These are phyloP conservation scores for Colletotrichum theobromicola DNA, from an alignment of 2,329 filamentous ascomycete species.

Conservation along the genomic window DNA sequence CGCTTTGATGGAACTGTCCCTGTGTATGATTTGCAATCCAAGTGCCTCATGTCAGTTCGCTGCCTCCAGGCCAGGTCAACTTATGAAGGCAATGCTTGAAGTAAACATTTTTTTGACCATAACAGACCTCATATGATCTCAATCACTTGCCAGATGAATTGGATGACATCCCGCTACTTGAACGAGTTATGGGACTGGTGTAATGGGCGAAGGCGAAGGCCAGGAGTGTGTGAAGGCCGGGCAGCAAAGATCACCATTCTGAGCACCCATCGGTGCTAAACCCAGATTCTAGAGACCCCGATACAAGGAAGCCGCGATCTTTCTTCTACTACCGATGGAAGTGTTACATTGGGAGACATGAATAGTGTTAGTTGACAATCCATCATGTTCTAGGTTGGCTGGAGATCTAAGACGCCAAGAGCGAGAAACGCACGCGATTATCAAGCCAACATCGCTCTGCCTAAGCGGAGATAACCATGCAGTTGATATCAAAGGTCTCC, in stretches of 20 bases:
- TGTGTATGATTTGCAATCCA: rapidly evolving
- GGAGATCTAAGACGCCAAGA: neutral
- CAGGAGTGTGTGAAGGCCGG: neutral
- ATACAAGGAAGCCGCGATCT: neutral
- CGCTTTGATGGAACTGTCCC: neutral
- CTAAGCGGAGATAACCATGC: too few relatives aligned
- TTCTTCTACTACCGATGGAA: neutral
- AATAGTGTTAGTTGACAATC: neutral
- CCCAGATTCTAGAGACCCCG: neutral
- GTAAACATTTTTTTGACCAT: neutral
- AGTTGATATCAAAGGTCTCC: too few relatives aligned
- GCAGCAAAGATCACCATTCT: neutral
- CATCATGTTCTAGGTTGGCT: neutral
- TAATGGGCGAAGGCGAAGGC: neutral
- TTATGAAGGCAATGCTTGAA: neutral
- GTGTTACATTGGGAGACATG: neutral
- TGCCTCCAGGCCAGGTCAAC: neutral
- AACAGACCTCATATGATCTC: neutral
- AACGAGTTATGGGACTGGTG: neutral
- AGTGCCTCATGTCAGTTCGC: neutral
- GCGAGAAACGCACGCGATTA: neutral
- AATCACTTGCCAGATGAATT: rapidly evolving
- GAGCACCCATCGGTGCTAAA: neutral
- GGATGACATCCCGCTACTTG: neutral
- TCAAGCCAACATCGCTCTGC: neutral